These are phyloP conservation scores for Neurospora crassa DNA, from an alignment of 2,329 filamentous ascomycete species.

Conservation along the genomic window DNA sequence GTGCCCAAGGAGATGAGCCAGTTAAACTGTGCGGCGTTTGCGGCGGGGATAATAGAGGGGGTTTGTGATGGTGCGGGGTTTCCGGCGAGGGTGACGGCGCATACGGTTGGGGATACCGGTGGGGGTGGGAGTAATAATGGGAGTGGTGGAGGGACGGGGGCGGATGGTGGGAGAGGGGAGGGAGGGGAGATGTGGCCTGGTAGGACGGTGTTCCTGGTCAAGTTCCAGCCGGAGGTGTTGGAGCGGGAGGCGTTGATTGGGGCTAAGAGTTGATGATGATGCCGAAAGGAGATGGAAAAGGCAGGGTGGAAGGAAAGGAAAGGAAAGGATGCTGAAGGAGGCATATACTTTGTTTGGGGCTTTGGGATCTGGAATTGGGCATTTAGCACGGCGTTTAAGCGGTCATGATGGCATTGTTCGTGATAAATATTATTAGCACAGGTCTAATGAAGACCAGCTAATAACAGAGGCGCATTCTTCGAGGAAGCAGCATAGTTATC, in stretches of 20 bases:
- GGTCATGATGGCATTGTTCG: slow-evolving; percentile 4
- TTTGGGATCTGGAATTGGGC: not conserved
- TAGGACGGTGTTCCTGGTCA: slow-evolving; percentile 90
- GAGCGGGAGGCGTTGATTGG: slow-evolving; percentile 80
- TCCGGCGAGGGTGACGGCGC: slow-evolving; percentile 79
- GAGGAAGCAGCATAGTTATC: not conserved
- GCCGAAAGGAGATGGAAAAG: not conserved
- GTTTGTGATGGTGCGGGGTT: slow-evolving; percentile 91
- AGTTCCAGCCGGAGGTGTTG: slow-evolving; percentile 83
- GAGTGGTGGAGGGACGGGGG: not conserved
- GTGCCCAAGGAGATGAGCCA: slow-evolving; percentile 93
- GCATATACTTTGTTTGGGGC: not conserved
- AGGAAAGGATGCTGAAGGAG: not conserved
- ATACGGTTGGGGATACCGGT: slow-evolving; percentile 49
- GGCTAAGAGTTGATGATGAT: slow-evolving; percentile 31
- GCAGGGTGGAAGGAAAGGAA: slow-evolving; percentile 1
- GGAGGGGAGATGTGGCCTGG: slow-evolving; percentile 86
- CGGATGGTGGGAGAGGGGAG: slow-evolving; percentile 26
- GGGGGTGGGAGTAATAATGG: not conserved
- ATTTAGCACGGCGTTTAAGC: slow-evolving; percentile 6
- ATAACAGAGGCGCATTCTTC: not conserved
- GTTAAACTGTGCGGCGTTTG: slow-evolving; percentile 92
- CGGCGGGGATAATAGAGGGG: slow-evolving; percentile 90
- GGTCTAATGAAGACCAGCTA: not conserved
- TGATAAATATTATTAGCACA: not conserved